Evolutionary conservation across 2,329 filamentous ascomycete genomes (phyloP), one percentile per base, ranked within the genome.

Genomic region (Trematosphaeria pertusa): DNA sequence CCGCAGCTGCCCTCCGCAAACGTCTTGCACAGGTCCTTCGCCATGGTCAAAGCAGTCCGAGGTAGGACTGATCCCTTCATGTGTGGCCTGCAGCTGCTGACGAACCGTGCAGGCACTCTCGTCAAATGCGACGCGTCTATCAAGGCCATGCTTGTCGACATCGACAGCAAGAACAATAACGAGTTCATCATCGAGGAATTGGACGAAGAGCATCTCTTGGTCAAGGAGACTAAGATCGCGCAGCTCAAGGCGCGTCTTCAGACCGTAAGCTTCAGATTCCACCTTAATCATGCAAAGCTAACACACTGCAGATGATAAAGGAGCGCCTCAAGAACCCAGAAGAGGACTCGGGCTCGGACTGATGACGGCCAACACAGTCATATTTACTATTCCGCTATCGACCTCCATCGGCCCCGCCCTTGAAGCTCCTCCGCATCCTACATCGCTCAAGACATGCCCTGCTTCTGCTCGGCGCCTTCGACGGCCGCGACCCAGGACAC

Each of bases 101-200:
- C 52, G 53, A 9, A 57, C 31, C 0, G 0, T 19, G 7, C 50
- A 80, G 88, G 88, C 52, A 86, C 89, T 20, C 81, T 93, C 55
- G 85, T 93, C 72, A 84, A 91, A 72, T 91, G 87, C 73, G 89
- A 93, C 68, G 87, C 89, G n/a, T 89, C 87, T 34, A 91, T 93
- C 80, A 92, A 91, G 73, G 88, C 89, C 54, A 91, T 92, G 76
- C 87, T 93, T 64, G 78, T 89, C 59, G 88, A 86, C 63, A 88
- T 93, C 58, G 87, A 93, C 72, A 82, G 78, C 61, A 78, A 83
- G 46, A 65, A 74, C 46, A 80, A 81, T 57, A 85, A 91, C 71
- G 84, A 87, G 55, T 89, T 85, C 69, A 88, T 93, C 64, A 88
- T 91, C 52, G 87, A 91, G 61, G 87, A 91, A 53, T 81, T 92